Evolutionary conservation across 148 eudicot genomes (phyloP), one percentile per base, ranked within the genome.

Genomic region (Camellia lanceoleosa): DNA sequence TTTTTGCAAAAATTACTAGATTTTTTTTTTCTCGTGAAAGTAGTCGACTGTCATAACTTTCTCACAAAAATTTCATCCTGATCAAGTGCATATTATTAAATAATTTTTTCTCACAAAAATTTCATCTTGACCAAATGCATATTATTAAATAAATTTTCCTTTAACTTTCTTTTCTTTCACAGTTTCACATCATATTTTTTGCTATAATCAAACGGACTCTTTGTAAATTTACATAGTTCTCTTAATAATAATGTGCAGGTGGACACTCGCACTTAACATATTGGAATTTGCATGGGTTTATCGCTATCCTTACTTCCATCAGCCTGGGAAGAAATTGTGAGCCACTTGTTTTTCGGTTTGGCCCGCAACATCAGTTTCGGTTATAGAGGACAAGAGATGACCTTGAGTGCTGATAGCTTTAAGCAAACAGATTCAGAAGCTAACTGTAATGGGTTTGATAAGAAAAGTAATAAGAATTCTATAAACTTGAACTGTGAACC

Each of bases 241-340:
- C 42, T 9, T 65, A 11, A 13, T 74, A 56, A 19, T 51, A 7
- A 68, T 67, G 15, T 74, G 66, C 82, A 74, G 78, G 71, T 20
- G 65, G 52, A 77, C 60, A 73, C n/a, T 72, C 46, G 18, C 18
- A 30, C 68, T 44, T 81, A 16, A 15, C 15, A 20, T 15, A 49
- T 52, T 16, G 10, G 3, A 19, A 52, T 71, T 8, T 8, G 44
- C 3, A 85, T 90, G 89, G 91, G 90, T 56, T 76, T 88, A 63
- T 90, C 91, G n/a, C 54, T 87, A 42, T 91, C 90, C 5, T 74
- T 89, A 56, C 83, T 91, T 42, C 61, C 83, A 58, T 91, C 94
- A 61, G 89, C 89, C 49, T 86, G 94, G 94, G 84, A 87, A 81
- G 89, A 89, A 84, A 81, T 88, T 73, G 41, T 89, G 72, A 88